Conservation (phyloP, 2,329 filamentous ascomycete species). For the Rutstroemia sp. region DNA sequence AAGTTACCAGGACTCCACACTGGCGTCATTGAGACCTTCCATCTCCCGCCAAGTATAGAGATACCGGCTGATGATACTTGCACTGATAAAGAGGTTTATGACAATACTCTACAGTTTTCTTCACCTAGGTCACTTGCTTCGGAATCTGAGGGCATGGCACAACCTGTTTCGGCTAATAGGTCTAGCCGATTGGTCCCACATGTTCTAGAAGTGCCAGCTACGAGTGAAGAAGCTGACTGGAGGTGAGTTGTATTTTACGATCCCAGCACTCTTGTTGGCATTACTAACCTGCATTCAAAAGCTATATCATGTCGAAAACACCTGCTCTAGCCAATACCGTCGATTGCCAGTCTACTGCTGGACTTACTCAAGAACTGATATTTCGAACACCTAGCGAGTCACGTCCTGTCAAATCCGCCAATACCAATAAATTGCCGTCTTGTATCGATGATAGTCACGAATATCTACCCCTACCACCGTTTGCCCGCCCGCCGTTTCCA, state of each 20-base stretch:
- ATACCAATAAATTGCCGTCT: neutral
- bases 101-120: slow-evolving; percentile 24
- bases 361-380: no score
- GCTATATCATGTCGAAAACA: neutral
- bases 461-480: slow-evolving; percentile 32
- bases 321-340: neutral
- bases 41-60: slow-evolving; percentile 16
- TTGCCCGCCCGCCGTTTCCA: slow-evolving; percentile 46
- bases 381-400: neutral
- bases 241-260: neutral
- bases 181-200: slow-evolving; percentile 6
- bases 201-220: neutral
- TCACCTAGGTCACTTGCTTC: slow-evolving; percentile 12
- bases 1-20: slow-evolving; percentile 12
- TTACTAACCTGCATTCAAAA: neutral
- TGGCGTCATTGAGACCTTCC: slow-evolving; percentile 15
- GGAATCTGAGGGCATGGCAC: neutral
- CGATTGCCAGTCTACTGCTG: no score
- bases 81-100: slow-evolving; percentile 21
- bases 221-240: slow-evolving; percentile 5
- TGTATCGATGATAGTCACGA: slow-evolving; percentile 23
- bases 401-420: neutral
- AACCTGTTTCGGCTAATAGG: slow-evolving; percentile 10
- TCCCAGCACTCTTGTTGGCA: neutral
- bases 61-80: slow-evolving; percentile 9